phyloP scores from a whole-genome alignment of 2,329 filamentous ascomycete genomes.

The Cadophora luteo-olivacea region DNA sequence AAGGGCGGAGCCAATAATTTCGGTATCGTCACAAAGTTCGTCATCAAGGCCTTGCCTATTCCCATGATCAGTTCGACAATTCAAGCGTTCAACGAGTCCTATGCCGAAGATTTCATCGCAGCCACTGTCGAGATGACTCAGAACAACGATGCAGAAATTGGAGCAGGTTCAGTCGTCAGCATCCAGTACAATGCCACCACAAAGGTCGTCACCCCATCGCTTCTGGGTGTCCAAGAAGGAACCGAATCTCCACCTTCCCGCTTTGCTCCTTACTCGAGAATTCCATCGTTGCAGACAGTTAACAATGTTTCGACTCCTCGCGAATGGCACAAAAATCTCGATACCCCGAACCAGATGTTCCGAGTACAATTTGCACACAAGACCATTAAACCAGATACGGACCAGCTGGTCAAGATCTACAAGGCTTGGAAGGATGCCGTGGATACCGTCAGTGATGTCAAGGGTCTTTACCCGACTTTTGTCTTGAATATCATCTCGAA shows the following conservation, averaged over 20 bases:
- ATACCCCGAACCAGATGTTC: not conserved
- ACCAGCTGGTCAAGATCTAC: not conserved
- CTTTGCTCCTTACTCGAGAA: not conserved
- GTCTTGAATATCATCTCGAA: constrained; percentile 45
- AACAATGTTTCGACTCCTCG: not conserved
- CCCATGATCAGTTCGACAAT: not conserved
- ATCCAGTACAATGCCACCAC: not conserved
- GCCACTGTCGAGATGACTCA: not conserved
- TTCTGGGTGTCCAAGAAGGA: not conserved
- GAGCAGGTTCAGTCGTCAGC: not conserved
- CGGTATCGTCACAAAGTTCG: constrained; percentile 44
- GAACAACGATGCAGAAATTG: not conserved
- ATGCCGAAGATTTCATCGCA: not conserved
- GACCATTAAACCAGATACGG: not conserved
- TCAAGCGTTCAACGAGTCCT: not conserved
- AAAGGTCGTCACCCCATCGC: not conserved
- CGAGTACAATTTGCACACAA: not conserved
- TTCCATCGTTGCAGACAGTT: not conserved
- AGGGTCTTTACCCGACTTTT: constrained; percentile 48
- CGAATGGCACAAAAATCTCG: not conserved
- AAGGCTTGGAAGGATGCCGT: not conserved
- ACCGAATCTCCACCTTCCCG: not conserved
- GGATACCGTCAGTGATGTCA: constrained; percentile 14
- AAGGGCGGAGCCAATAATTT: constrained; percentile 45
- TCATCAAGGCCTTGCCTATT: constrained; percentile 25